Percentiles rank a stretch among this genome's conserved stretches.
phyloP scores from a whole-genome alignment of 2,329 filamentous ascomycete species.

The Seiridium unicorne region DNA sequence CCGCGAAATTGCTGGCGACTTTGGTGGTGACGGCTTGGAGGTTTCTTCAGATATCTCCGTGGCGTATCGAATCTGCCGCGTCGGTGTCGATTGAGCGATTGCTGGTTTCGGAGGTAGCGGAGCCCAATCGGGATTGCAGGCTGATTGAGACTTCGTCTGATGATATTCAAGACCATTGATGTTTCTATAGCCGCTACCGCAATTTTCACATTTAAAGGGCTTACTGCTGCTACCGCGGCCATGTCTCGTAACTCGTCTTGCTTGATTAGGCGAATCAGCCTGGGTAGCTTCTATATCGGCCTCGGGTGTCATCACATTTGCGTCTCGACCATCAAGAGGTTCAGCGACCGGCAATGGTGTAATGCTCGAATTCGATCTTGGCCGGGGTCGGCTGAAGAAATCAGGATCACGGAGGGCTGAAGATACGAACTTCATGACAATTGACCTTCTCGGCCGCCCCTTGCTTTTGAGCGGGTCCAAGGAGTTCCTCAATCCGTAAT shows the following conservation, averaged over 20 bases:
- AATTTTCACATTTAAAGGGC: conserved; percentile 49
- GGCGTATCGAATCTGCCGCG: neutral
- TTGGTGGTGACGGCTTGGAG: neutral
- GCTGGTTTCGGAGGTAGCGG: conserved; percentile 20
- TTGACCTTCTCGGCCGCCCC: conserved; percentile 26
- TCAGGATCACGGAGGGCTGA: conserved; percentile 22
- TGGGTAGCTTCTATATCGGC: neutral
- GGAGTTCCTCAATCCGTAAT: conserved; percentile 24
- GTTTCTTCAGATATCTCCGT: neutral
- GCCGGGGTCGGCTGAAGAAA: conserved; percentile 10
- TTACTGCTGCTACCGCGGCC: conserved; percentile 13
- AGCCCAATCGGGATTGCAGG: conserved; percentile 50
- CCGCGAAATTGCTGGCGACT: neutral
- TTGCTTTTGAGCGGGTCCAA: conserved; percentile 22
- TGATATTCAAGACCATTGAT: conserved; percentile 59
- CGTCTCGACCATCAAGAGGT: neutral
- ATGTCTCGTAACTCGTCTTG: neutral
- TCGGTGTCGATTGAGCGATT: neutral
- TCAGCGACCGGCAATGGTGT: neutral
- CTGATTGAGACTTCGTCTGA: conserved; percentile 49
- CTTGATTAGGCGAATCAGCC: neutral
- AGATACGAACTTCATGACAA: conserved; percentile 25
- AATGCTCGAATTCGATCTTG: neutral
- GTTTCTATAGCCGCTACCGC: conserved; percentile 56
- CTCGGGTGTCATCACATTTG: neutral